Conservation (phyloP, 2,329 filamentous ascomycete genomes). For the Ceratocystiopsis sp. region DNA sequence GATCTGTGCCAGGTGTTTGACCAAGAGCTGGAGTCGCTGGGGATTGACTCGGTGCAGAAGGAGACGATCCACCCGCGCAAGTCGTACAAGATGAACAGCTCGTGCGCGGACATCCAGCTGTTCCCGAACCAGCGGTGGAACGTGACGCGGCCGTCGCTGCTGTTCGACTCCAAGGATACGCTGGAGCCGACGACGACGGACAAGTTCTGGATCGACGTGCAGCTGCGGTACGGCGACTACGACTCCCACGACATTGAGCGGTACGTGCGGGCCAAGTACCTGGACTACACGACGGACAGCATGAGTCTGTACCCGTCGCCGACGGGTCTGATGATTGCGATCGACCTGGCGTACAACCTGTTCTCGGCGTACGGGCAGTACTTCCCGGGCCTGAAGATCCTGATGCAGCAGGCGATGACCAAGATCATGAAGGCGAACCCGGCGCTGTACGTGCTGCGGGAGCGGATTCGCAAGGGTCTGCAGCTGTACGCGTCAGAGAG, state of each 20-base stretch:
- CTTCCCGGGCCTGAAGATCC: constrained; percentile 90
- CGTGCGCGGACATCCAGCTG: constrained; percentile 88
- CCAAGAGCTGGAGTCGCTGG: constrained; percentile 85
- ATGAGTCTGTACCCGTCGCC: constrained; percentile 97
- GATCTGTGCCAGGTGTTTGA: constrained; percentile 97
- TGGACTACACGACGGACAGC: constrained; percentile 96
- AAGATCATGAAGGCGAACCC: constrained; percentile 99
- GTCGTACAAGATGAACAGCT: constrained; percentile 99
- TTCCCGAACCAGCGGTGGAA: constrained; percentile 99
- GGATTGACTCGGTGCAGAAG: constrained; percentile 95
- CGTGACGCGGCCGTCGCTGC: constrained; percentile 76
- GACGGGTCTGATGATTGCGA: constrained; percentile 92
- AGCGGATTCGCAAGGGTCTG: constrained; percentile 95
- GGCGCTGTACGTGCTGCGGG: constrained; percentile 83
- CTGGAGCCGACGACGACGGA: constrained; percentile 91
- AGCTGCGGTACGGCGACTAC: constrained; percentile 82
- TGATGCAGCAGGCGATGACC: constrained; percentile 95
- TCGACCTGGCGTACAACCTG: constrained; percentile 93
- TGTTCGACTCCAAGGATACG: constrained; percentile 92
- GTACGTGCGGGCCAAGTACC: constrained; percentile 92
- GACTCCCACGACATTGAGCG: constrained; percentile 98
- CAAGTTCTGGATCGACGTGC: constrained; percentile 98
- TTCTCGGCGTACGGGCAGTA: constrained; percentile 98
- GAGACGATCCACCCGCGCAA: constrained; percentile 98
- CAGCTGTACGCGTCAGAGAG: constrained; percentile 96